Evolutionary conservation across 106 monocot species (phyloP).

Genomic region (Phalaenopsis equestris): DNA sequence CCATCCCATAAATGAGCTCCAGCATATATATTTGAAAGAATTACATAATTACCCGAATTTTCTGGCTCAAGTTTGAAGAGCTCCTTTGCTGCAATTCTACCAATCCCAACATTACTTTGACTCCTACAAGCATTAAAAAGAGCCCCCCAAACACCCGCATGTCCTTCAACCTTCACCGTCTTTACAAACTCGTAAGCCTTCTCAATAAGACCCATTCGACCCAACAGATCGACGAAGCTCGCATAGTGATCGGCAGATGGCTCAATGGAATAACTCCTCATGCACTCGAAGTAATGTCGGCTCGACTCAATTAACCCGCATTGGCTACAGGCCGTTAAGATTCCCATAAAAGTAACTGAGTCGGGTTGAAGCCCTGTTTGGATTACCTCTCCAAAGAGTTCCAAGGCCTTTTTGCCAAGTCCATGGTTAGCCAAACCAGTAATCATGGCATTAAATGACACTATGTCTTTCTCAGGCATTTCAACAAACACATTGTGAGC

Average conservation of each 20-base stretch:
- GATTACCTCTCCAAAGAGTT: constrained; percentile 22
- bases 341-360: constrained; percentile 29
- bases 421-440: constrained; percentile 36
- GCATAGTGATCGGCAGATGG: constrained; percentile 39
- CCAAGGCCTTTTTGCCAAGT: constrained; percentile 21
- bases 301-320: constrained; percentile 23
- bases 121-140: constrained; percentile 37
- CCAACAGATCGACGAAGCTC: constrained; percentile 47
- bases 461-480: constrained; percentile 28
- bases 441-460: constrained; percentile 53
- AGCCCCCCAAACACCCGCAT: constrained; percentile 54
- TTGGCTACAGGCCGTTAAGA: constrained; percentile 42
- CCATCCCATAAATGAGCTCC: constrained; percentile 27
- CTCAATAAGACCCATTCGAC: constrained; percentile 29
- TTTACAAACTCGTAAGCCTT: constrained; percentile 29
- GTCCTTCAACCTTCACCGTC: constrained; percentile 24
- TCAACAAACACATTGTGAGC: constrained; percentile 24
- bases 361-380: constrained; percentile 29
- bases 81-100: constrained; percentile 30
- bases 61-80: constrained; percentile 26
- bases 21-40: constrained; percentile 42
- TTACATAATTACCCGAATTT: constrained; percentile 44
- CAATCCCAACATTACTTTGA: constrained; percentile 16
- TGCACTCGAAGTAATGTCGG: constrained; percentile 22
- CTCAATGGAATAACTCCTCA: constrained; percentile 30